Conservation (phyloP, 805 yeast species). For the Candida krabiensis region DNA sequence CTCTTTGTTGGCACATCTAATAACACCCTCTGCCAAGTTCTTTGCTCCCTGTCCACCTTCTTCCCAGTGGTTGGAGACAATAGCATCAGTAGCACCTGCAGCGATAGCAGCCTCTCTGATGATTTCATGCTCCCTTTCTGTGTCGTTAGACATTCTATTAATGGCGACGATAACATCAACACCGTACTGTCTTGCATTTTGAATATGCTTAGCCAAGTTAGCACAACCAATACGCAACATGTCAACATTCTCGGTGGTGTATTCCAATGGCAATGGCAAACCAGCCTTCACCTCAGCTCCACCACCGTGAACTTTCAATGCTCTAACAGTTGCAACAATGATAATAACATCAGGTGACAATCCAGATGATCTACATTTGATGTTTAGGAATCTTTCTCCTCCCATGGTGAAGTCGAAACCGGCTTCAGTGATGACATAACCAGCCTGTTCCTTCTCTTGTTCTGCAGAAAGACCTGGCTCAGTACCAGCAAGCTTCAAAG, state of each 20-base stretch:
- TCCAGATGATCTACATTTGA: constrained; percentile 91
- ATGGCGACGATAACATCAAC: constrained; percentile 94
- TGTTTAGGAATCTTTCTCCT: constrained; percentile 94
- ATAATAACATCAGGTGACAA: constrained; percentile 87
- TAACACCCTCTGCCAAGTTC: constrained; percentile 79
- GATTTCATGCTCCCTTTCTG: constrained; percentile 74
- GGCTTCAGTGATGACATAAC: constrained; percentile 95
- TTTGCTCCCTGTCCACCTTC: constrained; percentile 92
- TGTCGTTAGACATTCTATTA: constrained; percentile 82
- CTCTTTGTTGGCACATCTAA: constrained; percentile 58
- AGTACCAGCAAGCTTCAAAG: constrained; percentile 82
- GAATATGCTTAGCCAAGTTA: constrained; percentile 87
- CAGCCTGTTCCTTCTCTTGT: constrained; percentile 45
- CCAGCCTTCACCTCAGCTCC: constrained; percentile 98
- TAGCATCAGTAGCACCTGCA: constrained; percentile 95
- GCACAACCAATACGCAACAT: constrained; percentile 77
- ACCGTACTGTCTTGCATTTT: constrained; percentile 80
- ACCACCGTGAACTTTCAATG: constrained; percentile 96
- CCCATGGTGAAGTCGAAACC: constrained; percentile 99
- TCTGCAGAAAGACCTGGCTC: constrained; percentile 40
- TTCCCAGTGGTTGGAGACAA: constrained; percentile 91
- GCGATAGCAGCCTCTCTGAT: constrained; percentile 76
- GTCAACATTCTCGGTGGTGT: constrained; percentile 77
- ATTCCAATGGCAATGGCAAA: constrained; percentile 77
- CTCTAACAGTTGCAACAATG: constrained; percentile 93